Percentiles rank a stretch among this genome's conserved stretches.
phyloP scores from a whole-genome alignment of 164 flowering plant genomes.

The Taxillus chinensis region DNA sequence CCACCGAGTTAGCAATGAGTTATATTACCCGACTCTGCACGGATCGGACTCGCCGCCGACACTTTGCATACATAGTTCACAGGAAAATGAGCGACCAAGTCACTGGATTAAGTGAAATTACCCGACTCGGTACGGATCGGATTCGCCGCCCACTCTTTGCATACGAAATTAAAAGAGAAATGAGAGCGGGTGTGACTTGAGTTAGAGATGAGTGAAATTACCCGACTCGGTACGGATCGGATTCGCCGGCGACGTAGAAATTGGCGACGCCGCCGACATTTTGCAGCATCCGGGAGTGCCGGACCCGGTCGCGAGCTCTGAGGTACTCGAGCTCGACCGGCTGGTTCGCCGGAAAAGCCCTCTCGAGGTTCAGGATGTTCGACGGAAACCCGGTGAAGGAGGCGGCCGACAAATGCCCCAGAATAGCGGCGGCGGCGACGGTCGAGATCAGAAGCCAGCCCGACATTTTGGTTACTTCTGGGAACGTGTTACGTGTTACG shows the following conservation, averaged over 20 bases:
- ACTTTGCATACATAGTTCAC: constrained; percentile 18
- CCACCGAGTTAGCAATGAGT: background rate
- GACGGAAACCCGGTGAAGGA: background rate
- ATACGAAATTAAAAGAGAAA: constrained; percentile 4
- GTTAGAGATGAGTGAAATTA: background rate
- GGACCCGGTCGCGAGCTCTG: background rate
- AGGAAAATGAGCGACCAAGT: no score
- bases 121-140: constrained; percentile 48
- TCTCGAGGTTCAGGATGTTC: background rate
- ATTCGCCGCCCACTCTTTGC: constrained; percentile 37
- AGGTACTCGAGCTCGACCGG: background rate
- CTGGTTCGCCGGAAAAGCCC: background rate
- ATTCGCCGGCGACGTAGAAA: background rate
- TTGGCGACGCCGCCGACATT: background rate
- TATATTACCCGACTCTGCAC: constrained; percentile 40
- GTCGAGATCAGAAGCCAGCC: no score
- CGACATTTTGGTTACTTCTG: no score
- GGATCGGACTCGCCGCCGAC: constrained; percentile 49
- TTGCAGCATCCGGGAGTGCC: background rate
- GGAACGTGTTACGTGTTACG: no score
- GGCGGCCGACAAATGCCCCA: background rate
- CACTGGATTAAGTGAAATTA: background rate
- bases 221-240: background rate
- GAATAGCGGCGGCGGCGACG: background rate
- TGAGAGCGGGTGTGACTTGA: no score